Percentiles rank a stretch among this genome's conserved stretches.
Conservation (phyloP, 2,329 filamentous ascomycete genomes). For the Aspergillus jensenii region DNA sequence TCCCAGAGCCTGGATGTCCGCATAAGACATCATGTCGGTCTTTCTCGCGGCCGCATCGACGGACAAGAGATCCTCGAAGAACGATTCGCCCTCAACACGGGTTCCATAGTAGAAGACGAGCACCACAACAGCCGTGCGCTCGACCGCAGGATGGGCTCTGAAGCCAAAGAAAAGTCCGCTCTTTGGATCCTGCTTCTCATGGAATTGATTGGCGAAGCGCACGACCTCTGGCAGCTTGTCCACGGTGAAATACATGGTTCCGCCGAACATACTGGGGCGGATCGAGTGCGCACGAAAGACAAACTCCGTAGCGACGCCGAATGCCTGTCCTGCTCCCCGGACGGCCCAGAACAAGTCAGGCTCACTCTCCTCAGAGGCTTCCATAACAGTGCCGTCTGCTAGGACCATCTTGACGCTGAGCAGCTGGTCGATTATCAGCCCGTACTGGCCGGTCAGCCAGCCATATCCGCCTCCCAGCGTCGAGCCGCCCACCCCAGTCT, state of each 20-base stretch:
- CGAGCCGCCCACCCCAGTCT: background rate
- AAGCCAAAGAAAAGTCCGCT: background rate
- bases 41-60: rapidly evolving
- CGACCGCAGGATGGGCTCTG: too few species aligned
- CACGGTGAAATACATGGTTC: background rate
- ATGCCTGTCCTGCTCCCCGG: background rate
- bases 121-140: background rate
- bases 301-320: background rate
- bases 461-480: background rate
- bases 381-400: background rate
- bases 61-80: background rate
- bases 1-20: background rate
- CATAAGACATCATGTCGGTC: background rate
- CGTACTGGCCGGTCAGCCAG: background rate
- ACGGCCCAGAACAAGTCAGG: background rate
- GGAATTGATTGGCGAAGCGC: background rate
- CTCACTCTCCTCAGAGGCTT: background rate
- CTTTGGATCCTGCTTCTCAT: background rate
- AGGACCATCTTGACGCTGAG: background rate
- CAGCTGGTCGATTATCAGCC: background rate
- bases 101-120: background rate
- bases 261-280: background rate
- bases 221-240: background rate
- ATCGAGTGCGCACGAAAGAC: background rate
- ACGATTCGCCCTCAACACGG: background rate